phyloP scores from a whole-genome alignment of 2,329 filamentous ascomycete genomes.

The Penicillium expansum region DNA sequence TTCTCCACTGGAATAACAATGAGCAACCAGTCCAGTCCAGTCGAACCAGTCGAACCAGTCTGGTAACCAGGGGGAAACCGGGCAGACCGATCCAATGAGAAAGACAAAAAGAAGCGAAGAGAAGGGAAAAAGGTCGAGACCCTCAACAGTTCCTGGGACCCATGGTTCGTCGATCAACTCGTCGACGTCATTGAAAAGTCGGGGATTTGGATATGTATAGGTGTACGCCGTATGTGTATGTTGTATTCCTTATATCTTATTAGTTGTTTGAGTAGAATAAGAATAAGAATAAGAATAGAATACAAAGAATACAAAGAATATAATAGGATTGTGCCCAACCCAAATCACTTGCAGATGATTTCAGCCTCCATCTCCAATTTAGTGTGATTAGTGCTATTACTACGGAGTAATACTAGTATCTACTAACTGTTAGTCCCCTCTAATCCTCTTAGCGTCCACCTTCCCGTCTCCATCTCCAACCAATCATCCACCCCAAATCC shows the following conservation, averaged over 20 bases:
- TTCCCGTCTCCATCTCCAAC: conserved; percentile 8
- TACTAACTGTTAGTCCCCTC: neutral
- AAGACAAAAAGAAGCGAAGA: neutral
- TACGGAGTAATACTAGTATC: too few relatives aligned
- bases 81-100: neutral
- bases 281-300: too few relatives aligned
- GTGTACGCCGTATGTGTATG: too few relatives aligned
- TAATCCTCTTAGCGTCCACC: conserved; percentile 14
- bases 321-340: neutral
- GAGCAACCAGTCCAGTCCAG: neutral
- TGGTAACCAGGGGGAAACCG: neutral
- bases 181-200: conserved; percentile 3
- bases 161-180: conserved; percentile 2
- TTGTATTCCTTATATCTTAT: too few relatives aligned
- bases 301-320: neutral
- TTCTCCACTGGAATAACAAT: neutral
- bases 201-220: too few relatives aligned
- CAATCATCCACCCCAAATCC: conserved; percentile 13
- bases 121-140: too few relatives aligned
- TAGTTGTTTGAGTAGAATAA: too few relatives aligned
- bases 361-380: neutral
- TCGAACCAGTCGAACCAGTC: neutral
- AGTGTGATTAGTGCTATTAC: neutral
- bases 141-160: neutral
- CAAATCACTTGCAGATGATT: conserved; percentile 3